phyloP scores from a whole-genome alignment of 2,329 filamentous ascomycete genomes.

The Ophiosphaerella herpotricha region DNA sequence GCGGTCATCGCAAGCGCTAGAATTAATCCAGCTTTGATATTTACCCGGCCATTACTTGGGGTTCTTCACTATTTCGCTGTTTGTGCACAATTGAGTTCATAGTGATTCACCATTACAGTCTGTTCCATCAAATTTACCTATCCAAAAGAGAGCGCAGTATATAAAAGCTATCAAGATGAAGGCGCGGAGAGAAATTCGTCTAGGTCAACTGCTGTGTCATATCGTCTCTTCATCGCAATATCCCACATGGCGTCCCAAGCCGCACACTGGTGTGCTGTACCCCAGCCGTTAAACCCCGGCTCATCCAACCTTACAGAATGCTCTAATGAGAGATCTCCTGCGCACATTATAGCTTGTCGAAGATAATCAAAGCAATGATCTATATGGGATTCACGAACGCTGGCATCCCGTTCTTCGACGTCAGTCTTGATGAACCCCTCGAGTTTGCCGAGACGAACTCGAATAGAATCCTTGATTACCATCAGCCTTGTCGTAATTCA shows the following conservation, averaged over 20 bases:
- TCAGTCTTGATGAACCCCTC: slow-evolving; percentile 1
- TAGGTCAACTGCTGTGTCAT: neutral
- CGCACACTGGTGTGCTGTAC: slow-evolving; percentile 5
- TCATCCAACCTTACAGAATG: slow-evolving; percentile 3
- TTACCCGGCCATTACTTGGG: too few relatives aligned
- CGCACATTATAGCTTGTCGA: slow-evolving; percentile 8
- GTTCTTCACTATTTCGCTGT: too few relatives aligned
- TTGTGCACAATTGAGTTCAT: too few relatives aligned
- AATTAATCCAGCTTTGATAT: too few relatives aligned
- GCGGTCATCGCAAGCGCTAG: too few relatives aligned
- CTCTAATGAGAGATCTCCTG: slow-evolving; percentile 6
- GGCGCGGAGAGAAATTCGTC: neutral
- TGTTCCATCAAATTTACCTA: too few relatives aligned
- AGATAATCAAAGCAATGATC: slow-evolving; percentile 11
- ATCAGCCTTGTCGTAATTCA: neutral
- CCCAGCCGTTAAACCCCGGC: slow-evolving; percentile 9
- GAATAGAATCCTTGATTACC: slow-evolving; percentile 3
- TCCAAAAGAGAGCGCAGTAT: too few relatives aligned
- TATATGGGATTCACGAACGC: slow-evolving; percentile 4
- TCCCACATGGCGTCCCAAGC: slow-evolving; percentile 6
- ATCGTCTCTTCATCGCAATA: slow-evolving; percentile 2
- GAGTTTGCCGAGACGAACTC: slow-evolving; percentile 1
- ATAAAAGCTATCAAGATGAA: too few relatives aligned
- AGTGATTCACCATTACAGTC: too few relatives aligned
- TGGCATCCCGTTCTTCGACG: neutral